Evolutionary conservation across 805 yeast genomes (phyloP).

Genomic region (Yamadazyma takamatsuzukensis): DNA sequence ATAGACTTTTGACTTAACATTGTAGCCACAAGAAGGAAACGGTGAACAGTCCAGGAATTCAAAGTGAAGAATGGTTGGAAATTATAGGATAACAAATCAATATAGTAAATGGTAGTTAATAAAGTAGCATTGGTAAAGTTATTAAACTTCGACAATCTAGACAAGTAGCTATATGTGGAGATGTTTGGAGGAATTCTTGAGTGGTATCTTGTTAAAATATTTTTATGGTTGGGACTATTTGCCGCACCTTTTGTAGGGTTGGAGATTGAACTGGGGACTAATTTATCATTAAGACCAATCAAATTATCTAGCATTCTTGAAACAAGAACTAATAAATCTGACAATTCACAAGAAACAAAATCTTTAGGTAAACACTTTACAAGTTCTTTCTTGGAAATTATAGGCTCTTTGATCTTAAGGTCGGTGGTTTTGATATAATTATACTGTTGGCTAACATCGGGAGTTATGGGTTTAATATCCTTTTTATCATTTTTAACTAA

Average conservation of each 20-base stretch:
- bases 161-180: slow-evolving; percentile 70
- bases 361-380: slow-evolving; percentile 15
- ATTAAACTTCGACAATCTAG: slow-evolving; percentile 78
- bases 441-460: slow-evolving; percentile 1
- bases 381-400: background rate
- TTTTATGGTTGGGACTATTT: slow-evolving; percentile 11
- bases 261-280: slow-evolving; percentile 31
- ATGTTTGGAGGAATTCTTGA: slow-evolving; percentile 90
- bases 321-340: slow-evolving; percentile 67
- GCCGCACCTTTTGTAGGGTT: slow-evolving; percentile 15
- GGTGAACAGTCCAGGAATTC: slow-evolving; percentile 89
- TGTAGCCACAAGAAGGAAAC: slow-evolving; percentile 86
- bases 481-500: background rate
- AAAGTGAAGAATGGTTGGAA: slow-evolving; percentile 74
- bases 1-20: slow-evolving; percentile 87
- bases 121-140: slow-evolving; percentile 80
- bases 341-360: slow-evolving; percentile 64
- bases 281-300: slow-evolving; percentile 67
- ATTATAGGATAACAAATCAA: slow-evolving; percentile 75
- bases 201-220: slow-evolving; percentile 77
- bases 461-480: slow-evolving; percentile 1
- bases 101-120: slow-evolving; percentile 81
- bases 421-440: slow-evolving; percentile 5
- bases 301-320: slow-evolving; percentile 78
- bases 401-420: slow-evolving; percentile 1